Percentiles rank a stretch among this genome's conserved stretches.
phyloP scores from a whole-genome alignment of 169 alveolate species.

The Hepatocystis sp. region DNA sequence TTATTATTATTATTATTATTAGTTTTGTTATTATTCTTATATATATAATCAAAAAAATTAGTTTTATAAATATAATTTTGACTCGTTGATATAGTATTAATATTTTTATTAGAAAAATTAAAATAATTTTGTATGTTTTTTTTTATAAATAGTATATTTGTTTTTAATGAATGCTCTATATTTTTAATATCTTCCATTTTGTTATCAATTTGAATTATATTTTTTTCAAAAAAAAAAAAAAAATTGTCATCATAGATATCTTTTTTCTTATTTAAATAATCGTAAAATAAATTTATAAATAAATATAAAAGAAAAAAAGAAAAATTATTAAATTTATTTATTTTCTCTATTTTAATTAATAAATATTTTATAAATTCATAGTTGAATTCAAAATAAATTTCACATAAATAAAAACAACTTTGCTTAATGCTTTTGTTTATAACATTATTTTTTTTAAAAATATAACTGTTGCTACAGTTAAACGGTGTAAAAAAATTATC shows the following conservation, averaged over 20 bases:
- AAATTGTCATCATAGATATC: slow-evolving; percentile 24
- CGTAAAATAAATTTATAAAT: slow-evolving; percentile 7
- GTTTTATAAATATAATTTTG: slow-evolving; percentile 24
- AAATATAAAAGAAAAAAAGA: slow-evolving; percentile 22
- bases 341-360: slow-evolving; percentile 20
- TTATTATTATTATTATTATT: slow-evolving; percentile 8
- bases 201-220: neutral
- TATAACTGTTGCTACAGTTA: neutral
- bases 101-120: neutral
- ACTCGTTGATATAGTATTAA: slow-evolving; percentile 1
- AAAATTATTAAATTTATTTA: neutral
- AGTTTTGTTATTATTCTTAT: too few relatives aligned
- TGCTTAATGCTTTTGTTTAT: too few relatives aligned
- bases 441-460: neutral
- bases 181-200: neutral
- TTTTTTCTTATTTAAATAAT: slow-evolving; percentile 4
- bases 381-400: slow-evolving; percentile 16
- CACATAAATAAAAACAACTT: slow-evolving; percentile 53
- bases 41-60: neutral
- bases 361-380: slow-evolving; percentile 26
- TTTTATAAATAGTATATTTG: slow-evolving; percentile 22
- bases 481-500: slow-evolving; percentile 12
- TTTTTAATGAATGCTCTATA: neutral
- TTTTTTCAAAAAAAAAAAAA: slow-evolving; percentile 32
- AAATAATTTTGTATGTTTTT: slow-evolving; percentile 10